Conservation (phyloP, 805 yeast species). For the Blastobotrys robertii region DNA sequence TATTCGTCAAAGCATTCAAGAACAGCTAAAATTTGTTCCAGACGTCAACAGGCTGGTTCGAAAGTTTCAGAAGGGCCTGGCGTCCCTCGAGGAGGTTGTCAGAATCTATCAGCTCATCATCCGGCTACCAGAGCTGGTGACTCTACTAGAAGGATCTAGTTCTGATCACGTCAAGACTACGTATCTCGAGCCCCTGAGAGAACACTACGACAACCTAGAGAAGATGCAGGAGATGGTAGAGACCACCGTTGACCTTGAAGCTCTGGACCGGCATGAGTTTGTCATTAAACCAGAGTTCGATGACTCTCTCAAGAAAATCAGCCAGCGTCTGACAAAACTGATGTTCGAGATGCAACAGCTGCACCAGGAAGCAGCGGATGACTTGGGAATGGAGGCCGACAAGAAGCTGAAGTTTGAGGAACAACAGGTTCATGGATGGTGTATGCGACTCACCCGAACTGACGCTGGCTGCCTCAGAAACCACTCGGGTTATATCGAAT, state of each 20-base stretch:
- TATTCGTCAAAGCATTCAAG: slow-evolving; percentile 54
- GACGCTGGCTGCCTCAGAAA: slow-evolving; percentile 76
- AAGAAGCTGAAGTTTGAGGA: slow-evolving; percentile 84
- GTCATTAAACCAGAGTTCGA: slow-evolving; percentile 86
- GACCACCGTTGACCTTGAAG: slow-evolving; percentile 80
- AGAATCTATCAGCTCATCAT: slow-evolving; percentile 73
- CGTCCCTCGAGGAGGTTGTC: slow-evolving; percentile 79
- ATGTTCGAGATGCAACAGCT: slow-evolving; percentile 47
- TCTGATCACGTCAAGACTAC: slow-evolving; percentile 29
- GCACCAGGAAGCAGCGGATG: slow-evolving; percentile 53
- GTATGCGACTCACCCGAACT: slow-evolving; percentile 79
- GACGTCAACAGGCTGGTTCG: slow-evolving; percentile 71
- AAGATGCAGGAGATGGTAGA: slow-evolving; percentile 82
- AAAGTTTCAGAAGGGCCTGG: slow-evolving; percentile 45
- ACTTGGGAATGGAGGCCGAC: slow-evolving; percentile 70
- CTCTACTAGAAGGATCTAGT: slow-evolving; percentile 38
- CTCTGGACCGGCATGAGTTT: slow-evolving; percentile 73
- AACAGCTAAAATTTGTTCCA: slow-evolving; percentile 63
- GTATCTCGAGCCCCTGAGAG: slow-evolving; percentile 53
- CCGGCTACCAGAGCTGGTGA: slow-evolving; percentile 58
- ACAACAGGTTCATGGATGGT: slow-evolving; percentile 87
- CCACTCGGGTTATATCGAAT: slow-evolving; percentile 52
- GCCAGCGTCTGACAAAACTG: slow-evolving; percentile 48
- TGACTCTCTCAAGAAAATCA: slow-evolving; percentile 55
- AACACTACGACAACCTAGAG: slow-evolving; percentile 40